phyloP scores from a whole-genome alignment of 2,329 filamentous ascomycete genomes.

The Diaporthe citrichinensis region DNA sequence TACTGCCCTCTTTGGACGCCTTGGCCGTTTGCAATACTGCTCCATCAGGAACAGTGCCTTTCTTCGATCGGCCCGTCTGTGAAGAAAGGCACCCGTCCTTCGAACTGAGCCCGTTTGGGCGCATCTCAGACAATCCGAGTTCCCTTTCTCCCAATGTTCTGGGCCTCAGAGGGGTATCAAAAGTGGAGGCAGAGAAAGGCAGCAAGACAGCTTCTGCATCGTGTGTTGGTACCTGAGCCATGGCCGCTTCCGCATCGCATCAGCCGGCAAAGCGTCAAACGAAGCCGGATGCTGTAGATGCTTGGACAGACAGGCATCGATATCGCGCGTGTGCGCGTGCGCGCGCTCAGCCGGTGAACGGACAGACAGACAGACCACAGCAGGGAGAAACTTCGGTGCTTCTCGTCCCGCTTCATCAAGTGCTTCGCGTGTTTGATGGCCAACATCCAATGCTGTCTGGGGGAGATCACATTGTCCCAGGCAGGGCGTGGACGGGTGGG shows the following conservation, averaged over 20 bases:
- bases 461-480: slow-evolving; percentile 34
- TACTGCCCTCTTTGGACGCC: slow-evolving; percentile 25
- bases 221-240: background rate
- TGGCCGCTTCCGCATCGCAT: slow-evolving; percentile 2
- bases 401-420: slow-evolving; percentile 21
- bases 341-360: slow-evolving; percentile 11
- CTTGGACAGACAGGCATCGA: background rate
- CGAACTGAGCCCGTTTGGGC: slow-evolving; percentile 18
- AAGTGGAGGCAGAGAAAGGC: slow-evolving; percentile 28
- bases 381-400: slow-evolving; percentile 14
- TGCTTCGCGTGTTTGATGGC: slow-evolving; percentile 30
- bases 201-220: slow-evolving; percentile 17
- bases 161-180: slow-evolving; percentile 26
- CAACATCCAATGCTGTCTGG: slow-evolving; percentile 23
- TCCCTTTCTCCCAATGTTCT: slow-evolving; percentile 20
- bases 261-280: slow-evolving; percentile 12
- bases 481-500: slow-evolving; percentile 19
- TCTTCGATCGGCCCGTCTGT: slow-evolving; percentile 26
- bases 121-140: slow-evolving; percentile 36
- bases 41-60: slow-evolving; percentile 36
- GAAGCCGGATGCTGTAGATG: background rate
- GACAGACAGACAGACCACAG: background rate
- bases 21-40: slow-evolving; percentile 32
- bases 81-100: slow-evolving; percentile 7
- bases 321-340: background rate